phyloP scores from a whole-genome alignment of 2,329 filamentous ascomycete genomes.

The Falciphora oryzae region DNA sequence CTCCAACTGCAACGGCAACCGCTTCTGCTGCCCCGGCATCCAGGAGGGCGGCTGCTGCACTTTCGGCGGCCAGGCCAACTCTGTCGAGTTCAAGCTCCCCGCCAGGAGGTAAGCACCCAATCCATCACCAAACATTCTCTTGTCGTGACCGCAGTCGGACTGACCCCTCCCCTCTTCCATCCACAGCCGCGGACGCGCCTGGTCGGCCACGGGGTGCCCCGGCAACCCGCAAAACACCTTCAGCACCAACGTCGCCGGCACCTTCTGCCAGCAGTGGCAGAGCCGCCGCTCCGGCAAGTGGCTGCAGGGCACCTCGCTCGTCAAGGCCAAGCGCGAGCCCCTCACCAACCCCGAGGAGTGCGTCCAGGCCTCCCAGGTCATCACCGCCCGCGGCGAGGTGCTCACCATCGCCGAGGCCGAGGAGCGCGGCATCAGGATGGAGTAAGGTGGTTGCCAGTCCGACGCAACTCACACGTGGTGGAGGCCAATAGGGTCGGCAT shows the following conservation, averaged over 20 bases:
- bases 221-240: background rate
- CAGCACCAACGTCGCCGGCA: background rate
- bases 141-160: too few relatives aligned
- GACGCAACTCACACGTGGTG: too few relatives aligned
- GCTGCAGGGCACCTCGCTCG: conserved; percentile 1
- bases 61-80: conserved; percentile 3
- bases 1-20: conserved; percentile 4
- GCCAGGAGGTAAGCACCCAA: background rate
- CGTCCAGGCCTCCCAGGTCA: background rate
- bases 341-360: background rate
- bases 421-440: background rate
- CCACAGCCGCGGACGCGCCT: conserved; percentile 1
- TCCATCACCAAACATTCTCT: too few relatives aligned
- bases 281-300: conserved; percentile 2
- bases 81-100: conserved; percentile 3
- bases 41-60: background rate
- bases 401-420: background rate
- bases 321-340: conserved; percentile 3
- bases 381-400: background rate
- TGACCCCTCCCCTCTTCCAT: background rate
- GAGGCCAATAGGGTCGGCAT: too few relatives aligned
- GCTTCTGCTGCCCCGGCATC: conserved; percentile 6
- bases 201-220: background rate
- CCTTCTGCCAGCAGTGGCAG: conserved; percentile 2
- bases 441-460: background rate